These are phyloP conservation scores for Lentinula lateritia DNA, from an alignment of 768 basidiomycete genomes.

Conservation along the genomic window DNA sequence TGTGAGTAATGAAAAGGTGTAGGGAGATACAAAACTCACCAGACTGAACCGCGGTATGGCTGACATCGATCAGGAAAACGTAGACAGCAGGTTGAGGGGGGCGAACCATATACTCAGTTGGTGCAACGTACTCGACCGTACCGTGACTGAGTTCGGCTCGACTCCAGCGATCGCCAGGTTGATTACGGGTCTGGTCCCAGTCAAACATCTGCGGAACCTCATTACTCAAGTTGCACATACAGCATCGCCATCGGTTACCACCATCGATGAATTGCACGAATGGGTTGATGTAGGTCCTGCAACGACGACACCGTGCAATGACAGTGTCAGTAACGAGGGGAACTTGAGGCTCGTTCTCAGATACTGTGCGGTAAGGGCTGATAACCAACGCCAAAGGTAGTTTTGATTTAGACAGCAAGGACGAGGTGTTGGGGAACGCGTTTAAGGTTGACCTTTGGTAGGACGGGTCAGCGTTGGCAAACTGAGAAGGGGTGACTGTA, in stretches of 20 bases:
- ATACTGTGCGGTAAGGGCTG: constrained; percentile 84
- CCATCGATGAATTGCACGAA: constrained; percentile 98
- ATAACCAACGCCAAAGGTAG: constrained; percentile 85
- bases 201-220: constrained; percentile 98
- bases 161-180: constrained; percentile 92
- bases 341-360: constrained; percentile 78
- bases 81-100: constrained; percentile 97
- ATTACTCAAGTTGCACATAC: constrained; percentile 97
- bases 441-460: constrained; percentile 92
- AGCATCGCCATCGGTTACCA: constrained; percentile 97
- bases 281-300: constrained; percentile 96
- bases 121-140: constrained; percentile 95
- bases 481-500: constrained; percentile 69
- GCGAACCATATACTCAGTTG: constrained; percentile 99
- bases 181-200: constrained; percentile 92
- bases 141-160: constrained; percentile 90
- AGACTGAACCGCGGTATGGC: constrained; percentile 85
- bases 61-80: constrained; percentile 95
- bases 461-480: constrained; percentile 81
- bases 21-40: constrained; percentile 35
- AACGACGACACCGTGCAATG: constrained; percentile 92
- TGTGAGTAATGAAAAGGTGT: neutral
- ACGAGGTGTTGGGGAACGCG: constrained; percentile 87
- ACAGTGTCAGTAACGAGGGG: constrained; percentile 92
- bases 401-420: constrained; percentile 84